Percentiles rank a stretch among this genome's conserved stretches.
Conservation (phyloP, 179 eudicot genomes). For the Carnegiea gigantea region DNA sequence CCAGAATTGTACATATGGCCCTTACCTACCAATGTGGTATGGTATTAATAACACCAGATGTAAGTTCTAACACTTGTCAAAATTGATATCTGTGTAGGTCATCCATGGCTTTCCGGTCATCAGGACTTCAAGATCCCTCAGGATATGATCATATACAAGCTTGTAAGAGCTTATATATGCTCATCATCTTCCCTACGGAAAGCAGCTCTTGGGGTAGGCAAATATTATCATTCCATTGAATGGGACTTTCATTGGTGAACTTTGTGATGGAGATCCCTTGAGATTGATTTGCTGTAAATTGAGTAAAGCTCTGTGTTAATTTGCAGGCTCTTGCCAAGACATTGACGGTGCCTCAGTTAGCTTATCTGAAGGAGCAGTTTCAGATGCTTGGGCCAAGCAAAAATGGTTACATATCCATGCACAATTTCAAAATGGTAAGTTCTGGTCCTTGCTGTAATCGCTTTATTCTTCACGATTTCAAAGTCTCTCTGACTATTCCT, state of each 20-base stretch:
- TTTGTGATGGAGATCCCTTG: neutral
- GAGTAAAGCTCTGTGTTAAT: conserved; percentile 11
- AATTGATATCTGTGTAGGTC: conserved; percentile 42
- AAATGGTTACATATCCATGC: conserved; percentile 61
- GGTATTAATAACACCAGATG: neutral
- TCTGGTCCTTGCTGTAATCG: neutral
- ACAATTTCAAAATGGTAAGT: conserved; percentile 56
- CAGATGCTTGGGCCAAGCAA: conserved; percentile 61
- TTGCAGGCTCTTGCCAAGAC: conserved; percentile 72
- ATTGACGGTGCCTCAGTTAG: conserved; percentile 54
- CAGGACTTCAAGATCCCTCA: conserved; percentile 60
- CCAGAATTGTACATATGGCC: neutral
- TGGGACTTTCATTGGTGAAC: neutral
- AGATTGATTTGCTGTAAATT: neutral
- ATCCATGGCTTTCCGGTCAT: conserved; percentile 61
- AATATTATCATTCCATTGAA: neutral
- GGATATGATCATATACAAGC: conserved; percentile 65
- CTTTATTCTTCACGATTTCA: neutral
- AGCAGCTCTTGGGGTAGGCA: conserved; percentile 67
- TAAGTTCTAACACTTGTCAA: neutral
- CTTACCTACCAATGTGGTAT: neutral
- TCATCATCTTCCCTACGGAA: conserved; percentile 66
- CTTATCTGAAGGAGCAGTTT: conserved; percentile 67
- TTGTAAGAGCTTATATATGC: conserved; percentile 59
- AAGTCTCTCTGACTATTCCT: conserved; percentile 16